Conservation (phyloP, 2,329 filamentous ascomycete genomes). For the Apiospora arundinis region DNA sequence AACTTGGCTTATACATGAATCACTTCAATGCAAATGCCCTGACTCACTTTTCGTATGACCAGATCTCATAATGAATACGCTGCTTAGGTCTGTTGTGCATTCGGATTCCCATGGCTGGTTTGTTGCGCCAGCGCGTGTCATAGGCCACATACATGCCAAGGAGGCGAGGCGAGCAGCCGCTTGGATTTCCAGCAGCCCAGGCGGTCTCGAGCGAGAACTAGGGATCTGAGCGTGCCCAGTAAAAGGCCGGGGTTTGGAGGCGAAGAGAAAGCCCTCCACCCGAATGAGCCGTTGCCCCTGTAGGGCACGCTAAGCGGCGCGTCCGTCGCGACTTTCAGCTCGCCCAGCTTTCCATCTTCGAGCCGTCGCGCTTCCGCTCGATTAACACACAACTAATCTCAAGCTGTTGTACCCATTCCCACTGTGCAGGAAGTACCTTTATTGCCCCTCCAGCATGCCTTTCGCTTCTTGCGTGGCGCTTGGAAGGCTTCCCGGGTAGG, state of each 20-base stretch:
- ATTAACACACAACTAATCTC: not conserved
- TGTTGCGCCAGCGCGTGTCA: not conserved
- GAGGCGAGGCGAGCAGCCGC: not conserved
- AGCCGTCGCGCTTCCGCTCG: conserved; percentile 7
- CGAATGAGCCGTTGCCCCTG: not conserved
- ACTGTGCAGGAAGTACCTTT: conserved; percentile 12
- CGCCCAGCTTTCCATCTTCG: conserved; percentile 1
- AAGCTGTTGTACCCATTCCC: not conserved
- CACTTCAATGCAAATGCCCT: not conserved
- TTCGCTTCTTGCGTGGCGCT: conserved; percentile 8
- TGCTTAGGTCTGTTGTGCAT: not conserved
- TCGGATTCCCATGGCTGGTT: not conserved
- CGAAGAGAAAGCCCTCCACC: too few species aligned
- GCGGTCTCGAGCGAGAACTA: not conserved
- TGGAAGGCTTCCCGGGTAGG: not conserved
- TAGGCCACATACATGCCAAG: not conserved
- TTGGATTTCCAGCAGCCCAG: not conserved
- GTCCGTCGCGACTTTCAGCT: conserved; percentile 9
- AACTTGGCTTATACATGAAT: not conserved
- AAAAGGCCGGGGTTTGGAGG: not conserved
- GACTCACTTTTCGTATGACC: not conserved
- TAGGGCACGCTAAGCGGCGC: conserved; percentile 3
- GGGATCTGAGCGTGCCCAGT: not conserved
- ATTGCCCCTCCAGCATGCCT: not conserved
- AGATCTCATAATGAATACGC: not conserved